Percentiles rank a stretch among this genome's conserved stretches.
Evolutionary conservation across 306 rosid species (phyloP).

Genomic region (Sindora glabra): DNA sequence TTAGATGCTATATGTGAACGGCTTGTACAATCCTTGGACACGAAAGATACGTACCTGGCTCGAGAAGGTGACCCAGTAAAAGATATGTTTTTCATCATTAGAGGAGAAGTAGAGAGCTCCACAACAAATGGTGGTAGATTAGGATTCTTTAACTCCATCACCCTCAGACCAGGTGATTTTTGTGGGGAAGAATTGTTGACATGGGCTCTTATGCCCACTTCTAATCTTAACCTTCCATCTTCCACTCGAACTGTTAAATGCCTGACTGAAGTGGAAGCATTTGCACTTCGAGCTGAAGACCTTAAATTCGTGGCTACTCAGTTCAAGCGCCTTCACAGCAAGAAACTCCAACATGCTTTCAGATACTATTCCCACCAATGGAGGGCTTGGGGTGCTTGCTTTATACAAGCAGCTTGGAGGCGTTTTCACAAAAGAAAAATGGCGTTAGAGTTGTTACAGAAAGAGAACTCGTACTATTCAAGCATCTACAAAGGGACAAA

Average conservation of each 20-base stretch:
- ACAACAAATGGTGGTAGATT: constrained; percentile 79
- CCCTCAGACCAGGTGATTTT: constrained; percentile 64
- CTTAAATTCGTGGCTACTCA: constrained; percentile 69
- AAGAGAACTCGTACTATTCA: constrained; percentile 39
- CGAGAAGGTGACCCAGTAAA: constrained; percentile 84
- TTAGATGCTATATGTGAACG: constrained; percentile 93
- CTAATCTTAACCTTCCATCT: constrained; percentile 54
- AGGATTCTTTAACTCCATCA: constrained; percentile 74
- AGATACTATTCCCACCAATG: constrained; percentile 83
- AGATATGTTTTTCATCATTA: constrained; percentile 80
- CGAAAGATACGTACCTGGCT: constrained; percentile 47
- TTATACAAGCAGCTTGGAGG: constrained; percentile 82
- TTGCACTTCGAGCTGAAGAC: constrained; percentile 74
- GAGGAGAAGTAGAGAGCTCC: constrained; percentile 87
- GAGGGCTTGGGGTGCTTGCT: constrained; percentile 85
- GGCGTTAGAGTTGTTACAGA: constrained; percentile 49
- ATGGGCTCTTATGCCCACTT: constrained; percentile 59
- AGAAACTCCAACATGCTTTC: constrained; percentile 79
- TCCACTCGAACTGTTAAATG: constrained; percentile 72
- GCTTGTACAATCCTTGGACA: constrained; percentile 64
- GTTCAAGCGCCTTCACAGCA: constrained; percentile 80
- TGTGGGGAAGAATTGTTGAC: constrained; percentile 88
- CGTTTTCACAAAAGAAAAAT: constrained; percentile 45
- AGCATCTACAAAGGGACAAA: constrained; percentile 2
- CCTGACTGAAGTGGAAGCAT: constrained; percentile 75